phyloP scores from a whole-genome alignment of 2,329 filamentous ascomycete species.

The Aureobasidium sp. region DNA sequence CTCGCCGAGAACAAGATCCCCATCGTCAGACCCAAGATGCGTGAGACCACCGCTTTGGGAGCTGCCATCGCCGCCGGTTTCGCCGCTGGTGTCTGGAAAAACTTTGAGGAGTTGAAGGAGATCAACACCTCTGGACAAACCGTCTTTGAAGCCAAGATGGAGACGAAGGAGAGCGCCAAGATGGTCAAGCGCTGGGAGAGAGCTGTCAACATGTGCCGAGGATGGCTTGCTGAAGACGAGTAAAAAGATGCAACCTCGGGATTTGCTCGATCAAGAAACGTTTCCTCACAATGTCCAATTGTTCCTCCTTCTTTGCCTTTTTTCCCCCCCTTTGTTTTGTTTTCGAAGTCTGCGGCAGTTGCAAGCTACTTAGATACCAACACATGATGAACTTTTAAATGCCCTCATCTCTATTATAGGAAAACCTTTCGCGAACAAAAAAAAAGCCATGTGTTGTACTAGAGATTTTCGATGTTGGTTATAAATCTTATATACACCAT shows the following conservation, averaged over 20 bases:
- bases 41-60: conserved; percentile 81
- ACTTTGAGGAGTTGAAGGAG: conserved; percentile 64
- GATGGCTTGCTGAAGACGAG: conserved; percentile 52
- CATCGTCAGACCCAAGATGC: conserved; percentile 78
- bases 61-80: conserved; percentile 87
- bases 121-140: conserved; percentile 65
- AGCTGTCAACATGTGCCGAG: conserved; percentile 71
- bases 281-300: background rate
- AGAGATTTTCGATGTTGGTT: too few species aligned
- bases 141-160: conserved; percentile 62
- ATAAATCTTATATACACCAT: too few species aligned
- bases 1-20: conserved; percentile 59
- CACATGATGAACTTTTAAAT: too few species aligned
- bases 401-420: too few species aligned
- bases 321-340: background rate
- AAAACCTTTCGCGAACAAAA: too few species aligned
- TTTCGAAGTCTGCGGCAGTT: background rate
- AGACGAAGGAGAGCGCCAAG: conserved; percentile 49
- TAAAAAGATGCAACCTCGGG: background rate
- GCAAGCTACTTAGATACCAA: conserved; percentile 1
- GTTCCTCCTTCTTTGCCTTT: background rate
- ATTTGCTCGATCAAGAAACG: background rate
- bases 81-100: conserved; percentile 70
- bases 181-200: conserved; percentile 68
- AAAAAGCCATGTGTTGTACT: too few species aligned